Evolutionary conservation across 305 asterid genomes (phyloP).

Genomic region (Petunia hybrid): DNA sequence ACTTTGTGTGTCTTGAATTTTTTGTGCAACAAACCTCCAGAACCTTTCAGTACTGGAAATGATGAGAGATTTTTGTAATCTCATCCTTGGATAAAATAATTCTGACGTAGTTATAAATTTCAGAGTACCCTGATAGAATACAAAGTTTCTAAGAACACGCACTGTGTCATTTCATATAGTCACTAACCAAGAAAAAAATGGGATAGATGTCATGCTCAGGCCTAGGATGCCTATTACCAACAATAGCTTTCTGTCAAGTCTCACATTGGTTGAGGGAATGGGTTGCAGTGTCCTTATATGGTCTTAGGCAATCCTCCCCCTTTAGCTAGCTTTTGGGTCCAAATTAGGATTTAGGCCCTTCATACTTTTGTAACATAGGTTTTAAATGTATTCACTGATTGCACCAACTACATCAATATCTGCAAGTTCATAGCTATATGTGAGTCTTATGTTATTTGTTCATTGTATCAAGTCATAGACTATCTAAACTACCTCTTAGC

Average conservation of each 20-base stretch:
- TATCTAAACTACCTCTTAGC: conserved; percentile 13
- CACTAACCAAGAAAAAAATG: not conserved
- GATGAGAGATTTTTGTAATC: not conserved
- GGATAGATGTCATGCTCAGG: not conserved
- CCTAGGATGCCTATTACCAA: not conserved
- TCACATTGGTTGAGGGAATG: too few relatives aligned
- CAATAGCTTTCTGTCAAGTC: not conserved
- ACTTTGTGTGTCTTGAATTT: not conserved
- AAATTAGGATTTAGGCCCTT: too few relatives aligned
- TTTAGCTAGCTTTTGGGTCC: too few relatives aligned
- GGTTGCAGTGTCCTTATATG: too few relatives aligned
- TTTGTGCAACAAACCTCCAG: not conserved
- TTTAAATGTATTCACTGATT: not conserved
- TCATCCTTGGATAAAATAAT: not conserved
- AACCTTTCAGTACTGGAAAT: not conserved
- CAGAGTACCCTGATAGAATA: not conserved
- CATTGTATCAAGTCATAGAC: not conserved
- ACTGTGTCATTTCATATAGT: not conserved
- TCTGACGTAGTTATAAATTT: not conserved
- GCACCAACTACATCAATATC: not conserved
- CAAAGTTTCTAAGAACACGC: not conserved
- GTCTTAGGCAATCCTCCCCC: too few relatives aligned
- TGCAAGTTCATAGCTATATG: not conserved
- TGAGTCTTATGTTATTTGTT: not conserved
- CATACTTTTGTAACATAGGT: not conserved